Base-by-base conservation (phyloP, 768 basidiomycete species). In the Coprinellus micaceus region DNA sequence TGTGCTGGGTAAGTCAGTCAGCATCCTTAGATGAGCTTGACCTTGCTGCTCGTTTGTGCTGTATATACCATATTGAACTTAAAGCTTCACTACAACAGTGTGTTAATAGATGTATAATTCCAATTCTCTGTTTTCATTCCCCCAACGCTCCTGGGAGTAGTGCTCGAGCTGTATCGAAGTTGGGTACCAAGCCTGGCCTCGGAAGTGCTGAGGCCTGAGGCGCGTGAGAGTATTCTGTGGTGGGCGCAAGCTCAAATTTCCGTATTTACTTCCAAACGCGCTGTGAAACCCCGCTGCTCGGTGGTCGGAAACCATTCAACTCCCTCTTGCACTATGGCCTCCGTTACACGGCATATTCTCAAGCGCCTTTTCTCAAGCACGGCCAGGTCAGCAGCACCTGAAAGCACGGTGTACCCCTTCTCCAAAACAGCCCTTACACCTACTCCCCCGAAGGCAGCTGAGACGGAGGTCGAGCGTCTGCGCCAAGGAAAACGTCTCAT, bases 401-500 rank as follows among this genome's bases (percentile, higher is more conserved):
- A 57, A 25, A 40, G 56, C 17, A 37, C 66, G 9, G 25, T 69
- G 25, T 93, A 93, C 65, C 85, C 89, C 22, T 94, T 89, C 73
- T 89, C 91, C 26, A 86, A 82, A 65, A 77, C 76, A 11, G 89
- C 82, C 29, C 75, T 87, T 30, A 71, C 82, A 28, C 79, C 77
- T 19, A 72, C 81, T 0, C 67, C 75, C 25, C 76, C 82, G 9
- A 65, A 6, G 33, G 33, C 13, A 33, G 33, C 74, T 46, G 64
- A 73, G 37, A 64, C 75, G 24, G 74, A 81, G 13, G 67, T 78
- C 12, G 73, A 72, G 40, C 68, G 77, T 30, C 77, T 89, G 19
- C 77, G 74, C 21, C 63, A 79, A 58, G 91, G 91, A 68, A 88
- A 85, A 72, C 89, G 89, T 40, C 77, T 94, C 52, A 90, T 94